A percentile compares a stretch with the other conserved stretches of the same genome.
Evolutionary conservation across 1,284 basidiomycete species (phyloP).

Genomic region (Cerrena zonata): DNA sequence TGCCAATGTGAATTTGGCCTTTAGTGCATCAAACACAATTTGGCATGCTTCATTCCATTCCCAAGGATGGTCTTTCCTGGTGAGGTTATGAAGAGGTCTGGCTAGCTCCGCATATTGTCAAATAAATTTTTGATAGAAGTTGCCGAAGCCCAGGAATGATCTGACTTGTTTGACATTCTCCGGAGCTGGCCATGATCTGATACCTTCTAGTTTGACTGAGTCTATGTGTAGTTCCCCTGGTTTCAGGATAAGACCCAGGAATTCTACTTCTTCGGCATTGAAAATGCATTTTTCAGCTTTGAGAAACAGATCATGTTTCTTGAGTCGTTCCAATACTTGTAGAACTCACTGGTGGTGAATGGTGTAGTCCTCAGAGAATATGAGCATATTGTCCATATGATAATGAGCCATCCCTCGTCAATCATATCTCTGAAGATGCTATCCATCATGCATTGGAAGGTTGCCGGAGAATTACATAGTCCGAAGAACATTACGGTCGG

Average conservation of each 20-base stretch:
- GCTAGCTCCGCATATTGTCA: slow-evolving; percentile 29
- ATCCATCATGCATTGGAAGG: slow-evolving; percentile 23
- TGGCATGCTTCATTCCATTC: not conserved
- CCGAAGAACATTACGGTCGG: slow-evolving; percentile 30
- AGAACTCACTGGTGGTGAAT: slow-evolving; percentile 11
- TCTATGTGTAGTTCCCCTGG: slow-evolving; percentile 31
- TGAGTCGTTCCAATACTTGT: slow-evolving; percentile 26
- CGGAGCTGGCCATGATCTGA: slow-evolving; percentile 32
- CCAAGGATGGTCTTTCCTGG: not conserved
- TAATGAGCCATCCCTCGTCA: slow-evolving; percentile 11
- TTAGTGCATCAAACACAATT: not conserved
- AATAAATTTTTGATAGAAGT: slow-evolving; percentile 42
- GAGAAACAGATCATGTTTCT: slow-evolving; percentile 32
- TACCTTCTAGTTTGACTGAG: slow-evolving; percentile 29
- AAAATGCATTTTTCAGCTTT: slow-evolving; percentile 24
- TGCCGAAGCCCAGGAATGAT: slow-evolving; percentile 37
- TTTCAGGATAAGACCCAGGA: slow-evolving; percentile 35
- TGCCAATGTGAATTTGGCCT: not conserved
- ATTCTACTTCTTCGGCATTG: slow-evolving; percentile 21
- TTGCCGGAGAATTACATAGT: slow-evolving; percentile 27
- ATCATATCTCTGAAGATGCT: slow-evolving; percentile 22
- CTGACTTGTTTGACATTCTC: slow-evolving; percentile 25
- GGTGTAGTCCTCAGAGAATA: slow-evolving; percentile 12
- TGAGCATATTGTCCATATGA: slow-evolving; percentile 27
- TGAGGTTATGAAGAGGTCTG: slow-evolving; percentile 18